Base-by-base conservation (phyloP, 1,139 yeast genomes). In the Blastobotrys petasosporus region DNA sequence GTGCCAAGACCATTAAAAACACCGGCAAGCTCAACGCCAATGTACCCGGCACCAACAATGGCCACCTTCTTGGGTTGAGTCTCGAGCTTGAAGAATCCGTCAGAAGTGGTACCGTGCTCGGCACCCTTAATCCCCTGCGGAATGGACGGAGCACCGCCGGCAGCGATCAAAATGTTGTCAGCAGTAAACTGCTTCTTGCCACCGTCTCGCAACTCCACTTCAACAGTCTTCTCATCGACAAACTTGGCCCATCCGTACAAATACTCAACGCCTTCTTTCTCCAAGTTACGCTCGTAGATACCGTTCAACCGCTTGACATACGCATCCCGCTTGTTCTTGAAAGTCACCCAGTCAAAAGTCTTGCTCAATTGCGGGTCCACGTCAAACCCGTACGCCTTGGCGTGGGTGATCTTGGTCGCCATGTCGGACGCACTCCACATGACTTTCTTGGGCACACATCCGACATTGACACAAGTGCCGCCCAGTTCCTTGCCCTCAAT, bases 401-500 rank as follows among this genome's bases (percentile, higher is more conserved):
- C 92, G 47, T 86, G 84, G 45, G 73, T 70, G 54, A 83, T 71
- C 60, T 79, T 80, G 53, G 79, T 77, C 17, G 97, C 97, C 65
- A 85, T 70, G 58, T 88, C 96, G 31, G 92, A 82, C 16, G 97
- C 96, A 56, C 88, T 81, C 98, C 98, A 92, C 97, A 92, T 90
- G 43, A 94, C 88, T 66, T 92, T 92, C 74, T 92, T 92, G 40
- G 99, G 99, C 33, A 92, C 98, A 74, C 99, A 92, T 13, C 99
- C 99, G 38, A 90, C 98, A 65, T 94, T 94, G 54, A 94, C 99
- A 76, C 99, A 92, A 41, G 99, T 94, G 37, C 99, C 99, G 47
- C 98, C 98, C 67, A 94, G 75, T 30, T 67, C 64, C 49, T 80
- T 78, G 35, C 86, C 79, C 66, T 92, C 98, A 49, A 92, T 75